A percentile compares a stretch with the other conserved stretches of the same genome.
phyloP scores from a whole-genome alignment of 2,329 filamentous ascomycete species.

The Aspergillus sp. region DNA sequence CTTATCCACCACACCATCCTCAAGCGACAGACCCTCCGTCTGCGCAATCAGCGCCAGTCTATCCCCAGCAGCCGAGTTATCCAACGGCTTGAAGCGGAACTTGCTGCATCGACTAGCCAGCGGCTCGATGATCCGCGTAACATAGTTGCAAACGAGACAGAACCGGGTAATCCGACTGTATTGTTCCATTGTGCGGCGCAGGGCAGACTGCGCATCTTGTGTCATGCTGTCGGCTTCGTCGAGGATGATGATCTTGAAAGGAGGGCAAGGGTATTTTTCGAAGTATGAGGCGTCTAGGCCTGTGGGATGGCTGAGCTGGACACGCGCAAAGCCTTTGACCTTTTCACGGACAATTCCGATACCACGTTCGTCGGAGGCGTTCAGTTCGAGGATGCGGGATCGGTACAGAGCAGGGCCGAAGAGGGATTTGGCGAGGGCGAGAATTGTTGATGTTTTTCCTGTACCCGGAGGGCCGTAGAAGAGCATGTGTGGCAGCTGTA shows the following conservation, averaged over 20 bases:
- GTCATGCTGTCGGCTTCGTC: conserved; percentile 99
- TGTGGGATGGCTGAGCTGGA: conserved; percentile 85
- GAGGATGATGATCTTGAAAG: conserved; percentile 98
- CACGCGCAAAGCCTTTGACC: conserved; percentile 96
- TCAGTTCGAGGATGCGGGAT: conserved; percentile 94
- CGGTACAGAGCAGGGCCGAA: conserved; percentile 95
- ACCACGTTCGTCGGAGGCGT: conserved; percentile 97
- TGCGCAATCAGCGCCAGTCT: conserved; percentile 81
- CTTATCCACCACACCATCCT: conserved; percentile 78
- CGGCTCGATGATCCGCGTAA: conserved; percentile 96
- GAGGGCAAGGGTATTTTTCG: conserved; percentile 83
- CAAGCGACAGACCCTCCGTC: conserved; percentile 75
- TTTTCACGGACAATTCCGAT: conserved; percentile 97
- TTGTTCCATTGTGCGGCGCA: conserved; percentile 96
- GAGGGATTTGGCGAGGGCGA: conserved; percentile 94
- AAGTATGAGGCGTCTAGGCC: conserved; percentile 65
- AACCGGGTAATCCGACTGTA: conserved; percentile 97
- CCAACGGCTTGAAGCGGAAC: conserved; percentile 95
- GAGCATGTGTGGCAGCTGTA: conserved; percentile 92
- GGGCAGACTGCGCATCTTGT: conserved; percentile 91
- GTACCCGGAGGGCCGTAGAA: conserved; percentile 98
- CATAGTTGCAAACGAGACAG: conserved; percentile 98
- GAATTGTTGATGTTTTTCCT: conserved; percentile 96
- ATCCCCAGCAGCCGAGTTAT: conserved; percentile 79
- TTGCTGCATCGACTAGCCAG: conserved; percentile 92